Conservation (phyloP, 495 filamentous ascomycete species). For the Penicillium coprophilum region DNA sequence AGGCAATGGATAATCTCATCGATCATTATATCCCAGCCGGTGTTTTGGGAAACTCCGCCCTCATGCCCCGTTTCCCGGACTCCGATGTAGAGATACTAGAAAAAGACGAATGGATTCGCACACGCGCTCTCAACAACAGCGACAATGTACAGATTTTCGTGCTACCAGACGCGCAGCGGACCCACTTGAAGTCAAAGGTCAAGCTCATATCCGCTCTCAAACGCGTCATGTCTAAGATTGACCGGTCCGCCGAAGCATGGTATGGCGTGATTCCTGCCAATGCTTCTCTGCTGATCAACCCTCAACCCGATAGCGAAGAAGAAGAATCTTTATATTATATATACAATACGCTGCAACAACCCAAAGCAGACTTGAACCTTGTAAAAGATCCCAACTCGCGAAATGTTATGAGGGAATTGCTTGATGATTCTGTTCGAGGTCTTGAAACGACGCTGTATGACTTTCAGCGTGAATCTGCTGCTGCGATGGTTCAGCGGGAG, state of each 20-base stretch:
- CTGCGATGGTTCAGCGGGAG: slow-evolving; percentile 84
- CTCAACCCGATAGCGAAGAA: slow-evolving; percentile 28
- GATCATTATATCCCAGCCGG: slow-evolving; percentile 18
- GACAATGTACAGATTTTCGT: slow-evolving; percentile 58
- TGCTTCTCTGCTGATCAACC: slow-evolving; percentile 3
- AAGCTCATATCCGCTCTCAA: slow-evolving; percentile 47
- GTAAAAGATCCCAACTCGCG: slow-evolving; percentile 57
- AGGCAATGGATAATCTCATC: neutral
- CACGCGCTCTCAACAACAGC: slow-evolving; percentile 15
- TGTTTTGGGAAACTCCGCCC: slow-evolving; percentile 7
- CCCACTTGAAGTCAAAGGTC: slow-evolving; percentile 35
- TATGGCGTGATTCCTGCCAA: slow-evolving; percentile 33
- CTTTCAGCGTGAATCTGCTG: slow-evolving; percentile 81
- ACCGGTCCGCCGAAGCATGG: slow-evolving; percentile 59
- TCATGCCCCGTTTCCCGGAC: slow-evolving; percentile 11
- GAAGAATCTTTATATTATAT: slow-evolving; percentile 72
- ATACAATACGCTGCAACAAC: slow-evolving; percentile 82
- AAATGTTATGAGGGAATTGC: slow-evolving; percentile 61
- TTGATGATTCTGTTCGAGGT: slow-evolving; percentile 54
- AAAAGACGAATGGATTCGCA: slow-evolving; percentile 37
- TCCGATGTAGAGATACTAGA: slow-evolving; percentile 30
- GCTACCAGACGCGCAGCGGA: slow-evolving; percentile 58
- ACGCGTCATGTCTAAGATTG: slow-evolving; percentile 53
- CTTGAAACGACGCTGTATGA: slow-evolving; percentile 69
- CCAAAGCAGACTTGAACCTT: slow-evolving; percentile 53